Conservation (phyloP, 176 grass and related monocot genomes). For the Avena eriantha region DNA sequence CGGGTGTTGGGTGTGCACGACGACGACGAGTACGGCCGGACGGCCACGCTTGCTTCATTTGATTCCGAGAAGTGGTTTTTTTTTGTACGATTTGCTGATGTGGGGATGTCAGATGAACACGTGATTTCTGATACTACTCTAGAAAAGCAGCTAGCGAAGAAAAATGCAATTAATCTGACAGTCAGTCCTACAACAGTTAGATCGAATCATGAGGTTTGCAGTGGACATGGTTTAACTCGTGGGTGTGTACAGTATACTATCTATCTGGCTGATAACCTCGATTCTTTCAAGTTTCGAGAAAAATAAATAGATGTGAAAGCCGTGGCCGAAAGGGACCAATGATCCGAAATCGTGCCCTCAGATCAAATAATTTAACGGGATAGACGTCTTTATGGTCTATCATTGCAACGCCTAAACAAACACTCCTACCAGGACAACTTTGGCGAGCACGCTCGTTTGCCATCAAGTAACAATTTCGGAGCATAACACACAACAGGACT, state of each 20-base stretch:
- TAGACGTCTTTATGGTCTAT: constrained; percentile 31
- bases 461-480: neutral
- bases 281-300: neutral
- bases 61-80: constrained; percentile 9
- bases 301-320: constrained; percentile 44
- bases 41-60: constrained; percentile 16
- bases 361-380: neutral
- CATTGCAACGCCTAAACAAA: constrained; percentile 17
- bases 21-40: neutral
- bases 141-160: neutral
- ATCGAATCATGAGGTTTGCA: neutral
- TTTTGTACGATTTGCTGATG: constrained; percentile 8
- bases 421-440: constrained; percentile 1
- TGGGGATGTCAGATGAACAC: constrained; percentile 29
- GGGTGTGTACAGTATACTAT: too few species aligned
- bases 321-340: constrained; percentile 21
- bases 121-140: constrained; percentile 25
- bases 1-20: neutral
- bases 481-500: neutral
- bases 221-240: too few species aligned
- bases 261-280: neutral
- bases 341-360: constrained; percentile 41
- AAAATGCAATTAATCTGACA: neutral
- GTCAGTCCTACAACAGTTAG: neutral
- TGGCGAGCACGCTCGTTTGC: neutral